Conservation (phyloP, 768 basidiomycete genomes). For the Cyathus striatus region DNA sequence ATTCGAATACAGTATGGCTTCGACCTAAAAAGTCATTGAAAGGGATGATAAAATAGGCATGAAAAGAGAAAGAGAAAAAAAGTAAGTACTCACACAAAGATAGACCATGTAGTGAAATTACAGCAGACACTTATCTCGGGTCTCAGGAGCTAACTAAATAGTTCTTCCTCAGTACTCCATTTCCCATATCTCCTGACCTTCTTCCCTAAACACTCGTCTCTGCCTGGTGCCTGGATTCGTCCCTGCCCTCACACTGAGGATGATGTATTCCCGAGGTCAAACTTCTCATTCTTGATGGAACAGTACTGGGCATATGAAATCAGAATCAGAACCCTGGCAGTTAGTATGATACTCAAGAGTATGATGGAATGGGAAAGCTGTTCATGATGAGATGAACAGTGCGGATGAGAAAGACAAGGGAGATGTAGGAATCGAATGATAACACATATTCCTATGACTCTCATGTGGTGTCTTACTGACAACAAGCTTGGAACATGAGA, state of each 20-base stretch:
- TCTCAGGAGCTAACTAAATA: conserved; percentile 2
- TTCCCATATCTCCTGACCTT: conserved; percentile 54
- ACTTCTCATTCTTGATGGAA: no score
- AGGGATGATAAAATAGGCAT: not conserved
- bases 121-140: not conserved
- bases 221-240: conserved; percentile 16
- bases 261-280: conserved; percentile 40
- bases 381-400: no score
- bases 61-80: not conserved
- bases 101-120: not conserved
- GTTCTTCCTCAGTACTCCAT: conserved; percentile 35
- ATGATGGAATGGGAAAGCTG: no score
- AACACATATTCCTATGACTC: no score
- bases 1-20: no score
- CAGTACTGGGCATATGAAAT: no score
- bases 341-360: no score
- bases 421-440: no score
- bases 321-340: no score
- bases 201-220: conserved; percentile 31
- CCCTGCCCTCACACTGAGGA: conserved; percentile 31
- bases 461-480: no score
- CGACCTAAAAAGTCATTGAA: not conserved
- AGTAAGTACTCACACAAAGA: not conserved
- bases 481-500: no score
- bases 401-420: no score